Evolutionary conservation across 345 rosid genomes (phyloP), one percentile per base, ranked within the genome.

Genomic region (Ceriops tagal): DNA sequence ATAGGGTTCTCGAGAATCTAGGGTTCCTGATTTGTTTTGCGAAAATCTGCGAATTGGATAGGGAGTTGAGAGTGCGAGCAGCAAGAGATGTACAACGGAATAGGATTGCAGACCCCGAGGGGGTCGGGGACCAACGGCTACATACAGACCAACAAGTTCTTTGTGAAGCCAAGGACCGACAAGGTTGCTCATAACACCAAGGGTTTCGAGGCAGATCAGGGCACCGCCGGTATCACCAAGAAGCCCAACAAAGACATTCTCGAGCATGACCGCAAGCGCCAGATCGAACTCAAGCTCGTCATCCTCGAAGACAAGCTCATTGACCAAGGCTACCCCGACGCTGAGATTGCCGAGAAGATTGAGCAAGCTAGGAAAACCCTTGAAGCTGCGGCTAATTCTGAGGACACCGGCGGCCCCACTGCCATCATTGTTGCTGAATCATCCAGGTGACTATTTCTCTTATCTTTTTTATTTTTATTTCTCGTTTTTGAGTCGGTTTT

Each of bases 81-180:
- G 34, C 34, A 34, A 8, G 43, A 35, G n/a, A 90, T 95, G 99
- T 95, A 92, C 68, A 95, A 95, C 88, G 97, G 98, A 49, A 92
- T 90, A 37, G 99, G 97, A 2, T 75, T 95, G 58, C 96, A 89
- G 77, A 95, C 99, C 37, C 86, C 98, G 3, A 84, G 99, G 58
- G 99, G 99, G 19, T 95, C 99, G 0, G 99, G 98, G 31, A 95
- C 99, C 22, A 95, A 95, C 57, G 99, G 99, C 1, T 89, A 95
- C 75, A 84, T 95, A 61, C 98, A 95, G 82, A 81, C 87, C 53
- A 95, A 89, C 79, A 92, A 84, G 82, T 96, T 96, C 60, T 92
- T 96, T 11, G 87, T 92, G 66, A 92, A 71, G 81, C 81, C 88
- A 4, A 92, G 77, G 77, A 87, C 93, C 15, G 90, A 85, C 43